Evolutionary conservation across 208 protist genomes (phyloP).

Genomic region (Plasmodiophora brassicae): DNA sequence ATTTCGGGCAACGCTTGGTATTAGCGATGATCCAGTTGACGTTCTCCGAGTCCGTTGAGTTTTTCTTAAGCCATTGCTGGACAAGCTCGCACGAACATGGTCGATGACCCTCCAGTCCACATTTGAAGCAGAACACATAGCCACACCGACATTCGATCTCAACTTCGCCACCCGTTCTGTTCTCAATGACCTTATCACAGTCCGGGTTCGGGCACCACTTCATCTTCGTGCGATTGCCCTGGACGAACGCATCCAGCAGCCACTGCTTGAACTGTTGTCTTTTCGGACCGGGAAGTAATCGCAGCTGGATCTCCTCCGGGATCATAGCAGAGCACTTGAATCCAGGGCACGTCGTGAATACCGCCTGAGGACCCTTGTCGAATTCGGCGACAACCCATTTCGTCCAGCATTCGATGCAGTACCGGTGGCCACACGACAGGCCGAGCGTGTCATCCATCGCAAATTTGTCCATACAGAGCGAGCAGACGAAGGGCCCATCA

Average conservation of each 20-base stretch:
- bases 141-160: constrained; percentile 25
- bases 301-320: neutral
- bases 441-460: neutral
- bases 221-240: constrained; percentile 1
- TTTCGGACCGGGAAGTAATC: neutral
- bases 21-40: constrained; percentile 48
- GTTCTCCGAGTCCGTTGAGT: constrained; percentile 45
- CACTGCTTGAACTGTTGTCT: constrained; percentile 10
- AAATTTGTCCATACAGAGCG: neutral
- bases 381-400: constrained; percentile 33
- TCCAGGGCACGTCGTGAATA: neutral
- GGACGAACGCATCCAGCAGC: constrained; percentile 2
- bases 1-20: constrained; percentile 55
- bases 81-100: constrained; percentile 14
- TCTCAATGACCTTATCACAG: constrained; percentile 51
- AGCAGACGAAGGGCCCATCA: neutral
- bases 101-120: neutral
- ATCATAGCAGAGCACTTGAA: neutral
- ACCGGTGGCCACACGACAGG: constrained; percentile 9
- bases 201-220: constrained; percentile 53
- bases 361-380: constrained; percentile 28
- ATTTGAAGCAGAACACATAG: constrained; percentile 32
- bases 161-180: neutral
- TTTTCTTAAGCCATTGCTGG: constrained; percentile 45
- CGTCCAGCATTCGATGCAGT: constrained; percentile 14